Evolutionary conservation across 768 basidiomycete genomes (phyloP), one percentile per base, ranked within the genome.

Genomic region (Suillus sp.): DNA sequence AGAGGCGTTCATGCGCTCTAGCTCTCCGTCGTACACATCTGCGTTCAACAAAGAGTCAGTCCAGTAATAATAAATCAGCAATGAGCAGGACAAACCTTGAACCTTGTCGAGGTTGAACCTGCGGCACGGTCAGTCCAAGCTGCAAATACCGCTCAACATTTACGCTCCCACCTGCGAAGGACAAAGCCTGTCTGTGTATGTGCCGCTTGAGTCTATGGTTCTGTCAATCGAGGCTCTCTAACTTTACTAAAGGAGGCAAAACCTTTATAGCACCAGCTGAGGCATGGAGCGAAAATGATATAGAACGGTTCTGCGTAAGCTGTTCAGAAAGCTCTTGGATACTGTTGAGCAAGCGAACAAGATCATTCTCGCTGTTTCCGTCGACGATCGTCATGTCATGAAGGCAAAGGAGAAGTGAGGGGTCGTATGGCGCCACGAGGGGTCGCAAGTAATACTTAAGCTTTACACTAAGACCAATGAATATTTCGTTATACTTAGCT

Each of bases 121-220:
- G 62, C 27, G 25, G 25, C 38, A 27, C 11, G 38, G 38, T 57
- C 18, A 57, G 56, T 57, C 27, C 20, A 57, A 11, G 40, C 27
- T 57, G 30, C 20, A 27, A 11, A 57, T 20, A 10, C 38, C 22
- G 18, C 42, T 32, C 59, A 61, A 51, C 25, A 43, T 78, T n/a
- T 20, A n/a, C 5, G 30, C 20, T 53, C 85, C 35, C 66, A 89
- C 90, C 90, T 84, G 65, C 96, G 84, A 47, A 99, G 77, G 10
- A 96, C 94, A 75, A 96, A 98, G 2, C 96, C 96, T 1, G 93
- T 92, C 67, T 95, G 92, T 22, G 91, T 86, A 75, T 98, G 93
- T 7, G 93, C 80, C 7, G 96, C 92, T 76, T 96, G 94, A 16
- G 83, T 86, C 93, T 95, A 74, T 38, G 40, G 35, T 50, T 38